These are phyloP conservation scores for Neurospora sp. DNA, from an alignment of 495 filamentous ascomycete species.

Conservation along the genomic window DNA sequence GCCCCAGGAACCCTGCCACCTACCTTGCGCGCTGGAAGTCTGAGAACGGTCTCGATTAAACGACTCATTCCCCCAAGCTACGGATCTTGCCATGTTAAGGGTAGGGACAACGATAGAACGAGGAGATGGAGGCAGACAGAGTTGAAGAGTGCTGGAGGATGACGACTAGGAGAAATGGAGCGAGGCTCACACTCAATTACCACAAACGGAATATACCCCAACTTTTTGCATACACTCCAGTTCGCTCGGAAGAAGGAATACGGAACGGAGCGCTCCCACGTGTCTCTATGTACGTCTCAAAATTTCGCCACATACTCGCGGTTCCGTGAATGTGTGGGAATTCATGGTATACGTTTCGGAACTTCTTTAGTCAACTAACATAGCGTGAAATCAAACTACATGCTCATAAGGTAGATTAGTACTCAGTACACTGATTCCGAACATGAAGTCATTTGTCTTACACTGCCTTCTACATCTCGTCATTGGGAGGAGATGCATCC, in stretches of 20 bases:
- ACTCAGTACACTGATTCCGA: no score
- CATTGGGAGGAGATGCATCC: no score
- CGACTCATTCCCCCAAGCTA: neutral
- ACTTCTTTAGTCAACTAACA: no score
- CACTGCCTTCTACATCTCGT: no score
- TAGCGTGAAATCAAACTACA: no score
- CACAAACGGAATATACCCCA: neutral
- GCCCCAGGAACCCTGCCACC: slow-evolving; percentile 43
- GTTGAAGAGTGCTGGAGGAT: neutral
- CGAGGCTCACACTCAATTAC: neutral
- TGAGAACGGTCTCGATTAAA: slow-evolving; percentile 55
- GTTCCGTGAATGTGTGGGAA: no score
- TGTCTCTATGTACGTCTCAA: no score
- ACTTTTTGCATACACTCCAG: neutral
- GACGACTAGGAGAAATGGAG: neutral
- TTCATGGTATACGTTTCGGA: no score
- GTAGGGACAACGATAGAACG: neutral
- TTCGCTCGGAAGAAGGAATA: neutral
- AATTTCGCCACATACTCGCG: no score
- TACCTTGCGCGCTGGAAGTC: slow-evolving; percentile 61
- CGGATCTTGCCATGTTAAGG: neutral
- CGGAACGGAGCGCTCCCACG: no score
- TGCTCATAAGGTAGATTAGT: no score
- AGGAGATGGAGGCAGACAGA: neutral
- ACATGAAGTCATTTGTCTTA: no score